These are phyloP conservation scores for Bigelowiella natans DNA, from an alignment of 78 protist genomes.

Conservation along the genomic window DNA sequence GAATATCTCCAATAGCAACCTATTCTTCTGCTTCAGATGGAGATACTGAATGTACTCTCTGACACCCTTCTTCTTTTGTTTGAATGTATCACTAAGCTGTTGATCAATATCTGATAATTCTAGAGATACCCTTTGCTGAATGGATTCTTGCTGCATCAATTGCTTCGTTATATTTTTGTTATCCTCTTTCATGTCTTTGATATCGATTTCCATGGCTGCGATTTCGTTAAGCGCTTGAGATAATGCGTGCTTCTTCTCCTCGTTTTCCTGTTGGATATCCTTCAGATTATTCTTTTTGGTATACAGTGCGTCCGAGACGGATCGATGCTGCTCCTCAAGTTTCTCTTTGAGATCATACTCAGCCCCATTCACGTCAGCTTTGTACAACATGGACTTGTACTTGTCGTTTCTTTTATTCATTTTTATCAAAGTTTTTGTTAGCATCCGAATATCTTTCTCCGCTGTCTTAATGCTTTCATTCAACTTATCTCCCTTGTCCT, in stretches of 20 bases:
- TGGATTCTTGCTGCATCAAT: not conserved
- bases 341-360: not conserved
- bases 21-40: not conserved
- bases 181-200: not conserved
- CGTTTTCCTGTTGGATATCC: not conserved
- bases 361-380: not conserved
- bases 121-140: not conserved
- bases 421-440: not conserved
- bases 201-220: not conserved
- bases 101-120: not conserved
- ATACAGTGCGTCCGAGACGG: not conserved
- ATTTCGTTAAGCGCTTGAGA: not conserved
- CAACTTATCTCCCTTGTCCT: not conserved
- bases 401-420: not conserved
- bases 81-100: not conserved
- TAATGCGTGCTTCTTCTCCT: not conserved
- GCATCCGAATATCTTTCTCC: constrained; percentile 5
- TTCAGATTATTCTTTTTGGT: not conserved
- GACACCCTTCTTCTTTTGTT: not conserved
- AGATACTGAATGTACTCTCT: not conserved
- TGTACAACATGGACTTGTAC: not conserved
- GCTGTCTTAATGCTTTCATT: not conserved
- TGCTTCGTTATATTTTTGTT: not conserved
- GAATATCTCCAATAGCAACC: not conserved
- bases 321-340: not conserved